Percentiles rank a stretch among this genome's conserved stretches.
phyloP scores from a whole-genome alignment of 2,329 filamentous ascomycete species.

The Diplodia scrobiculata region DNA sequence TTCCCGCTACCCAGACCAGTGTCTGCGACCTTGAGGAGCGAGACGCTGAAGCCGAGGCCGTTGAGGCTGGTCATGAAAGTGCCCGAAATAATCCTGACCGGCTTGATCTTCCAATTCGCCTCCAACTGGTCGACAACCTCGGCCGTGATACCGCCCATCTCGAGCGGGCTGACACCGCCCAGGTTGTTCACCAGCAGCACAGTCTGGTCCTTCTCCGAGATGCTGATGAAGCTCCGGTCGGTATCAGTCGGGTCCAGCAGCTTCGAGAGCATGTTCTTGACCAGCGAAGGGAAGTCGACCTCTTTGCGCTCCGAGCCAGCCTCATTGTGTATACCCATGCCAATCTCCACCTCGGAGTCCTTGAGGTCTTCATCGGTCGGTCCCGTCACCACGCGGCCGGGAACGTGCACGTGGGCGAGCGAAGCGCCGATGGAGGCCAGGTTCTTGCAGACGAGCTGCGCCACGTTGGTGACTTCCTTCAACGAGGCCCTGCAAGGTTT shows the following conservation, averaged over 20 bases:
- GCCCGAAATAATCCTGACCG: slow-evolving; percentile 63
- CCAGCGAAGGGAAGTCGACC: slow-evolving; percentile 48
- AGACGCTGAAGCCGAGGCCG: slow-evolving; percentile 70
- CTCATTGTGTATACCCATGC: slow-evolving; percentile 69
- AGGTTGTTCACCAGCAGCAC: slow-evolving; percentile 76
- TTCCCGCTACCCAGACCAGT: slow-evolving; percentile 60
- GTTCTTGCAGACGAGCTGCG: slow-evolving; percentile 71
- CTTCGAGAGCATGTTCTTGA: slow-evolving; percentile 61
- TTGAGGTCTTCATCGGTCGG: slow-evolving; percentile 61
- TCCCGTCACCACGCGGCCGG: slow-evolving; percentile 65
- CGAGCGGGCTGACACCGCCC: slow-evolving; percentile 70
- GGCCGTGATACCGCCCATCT: slow-evolving; percentile 71
- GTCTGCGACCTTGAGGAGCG: slow-evolving; percentile 64
- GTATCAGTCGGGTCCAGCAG: slow-evolving; percentile 64
- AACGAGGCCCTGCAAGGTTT: slow-evolving; percentile 50
- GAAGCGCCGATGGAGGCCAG: slow-evolving; percentile 83
- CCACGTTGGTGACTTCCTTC: slow-evolving; percentile 71
- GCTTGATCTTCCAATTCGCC: slow-evolving; percentile 61
- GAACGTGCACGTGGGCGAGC: slow-evolving; percentile 89
- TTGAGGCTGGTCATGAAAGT: slow-evolving; percentile 75
- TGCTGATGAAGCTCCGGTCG: slow-evolving; percentile 69
- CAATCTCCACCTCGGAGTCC: slow-evolving; percentile 64
- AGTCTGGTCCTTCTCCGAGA: slow-evolving; percentile 63
- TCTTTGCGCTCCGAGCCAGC: slow-evolving; percentile 47
- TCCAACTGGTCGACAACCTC: slow-evolving; percentile 65